Evolutionary conservation across 2,329 filamentous ascomycete species (phyloP), one percentile per base, ranked within the genome.

Genomic region (Colletotrichum sp.): DNA sequence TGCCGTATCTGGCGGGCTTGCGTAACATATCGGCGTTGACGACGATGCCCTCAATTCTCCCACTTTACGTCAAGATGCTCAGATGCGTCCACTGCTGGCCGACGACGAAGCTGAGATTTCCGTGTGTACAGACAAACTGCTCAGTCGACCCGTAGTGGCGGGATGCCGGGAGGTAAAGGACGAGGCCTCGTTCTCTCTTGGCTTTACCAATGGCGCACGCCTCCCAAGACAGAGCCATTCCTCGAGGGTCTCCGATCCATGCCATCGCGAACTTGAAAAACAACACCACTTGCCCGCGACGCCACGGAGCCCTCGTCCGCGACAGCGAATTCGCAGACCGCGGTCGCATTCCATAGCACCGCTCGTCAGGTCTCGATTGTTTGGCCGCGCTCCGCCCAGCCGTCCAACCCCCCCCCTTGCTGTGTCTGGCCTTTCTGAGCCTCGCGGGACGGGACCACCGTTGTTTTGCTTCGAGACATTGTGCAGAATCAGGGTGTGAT

Each of bases 381-480:
- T 64, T 24, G 69, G 44, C 64, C 36, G 24, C 13, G 63, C 26
- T 39, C 44, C 69, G n/a, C 39, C 30, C 57, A 32, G n/a, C 18
- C 24, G 28, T 64, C 39, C 21, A 13, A 32, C 26, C 44, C 18
- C 18, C 18, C 18, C 18, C 57, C 24, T 28, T 36, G 21, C 28
- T 55, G 62, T 68, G 55, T 21, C 39, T 68, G 52, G 18, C 24
- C 30, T 36, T 68, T 68, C 36, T 73, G 62, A 52, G 63, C 69
- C 39, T 65, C 59, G 13, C 74, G 49, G 59, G 44, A 76, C 59
- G 34, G 64, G 73, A 52, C 64, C 70, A 28, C 70, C 49, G 12
- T 69, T 69, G 73, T 76, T 73, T 76, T 59, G 69, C 24, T n/a
- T 28, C 60, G 32, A 76, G 69, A 76, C 73, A 76, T 72, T 59